These are phyloP conservation scores for Boletus eberwhitei DNA, from an alignment of 768 basidiomycete genomes.

Conservation along the genomic window DNA sequence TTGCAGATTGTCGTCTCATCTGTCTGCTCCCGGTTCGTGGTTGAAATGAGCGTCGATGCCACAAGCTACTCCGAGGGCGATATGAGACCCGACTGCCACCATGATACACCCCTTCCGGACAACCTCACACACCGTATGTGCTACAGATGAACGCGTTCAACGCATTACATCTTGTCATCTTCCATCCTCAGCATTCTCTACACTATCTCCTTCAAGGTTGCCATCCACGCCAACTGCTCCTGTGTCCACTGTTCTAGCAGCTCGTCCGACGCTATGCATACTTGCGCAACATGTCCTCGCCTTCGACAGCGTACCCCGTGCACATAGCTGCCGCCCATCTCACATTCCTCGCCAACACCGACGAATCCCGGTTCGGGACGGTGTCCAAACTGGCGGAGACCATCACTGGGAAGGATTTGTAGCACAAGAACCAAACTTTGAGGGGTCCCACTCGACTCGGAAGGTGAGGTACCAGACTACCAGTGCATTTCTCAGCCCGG, in stretches of 20 bases:
- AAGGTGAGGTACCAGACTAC: constrained; percentile 9
- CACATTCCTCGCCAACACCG: constrained; percentile 1
- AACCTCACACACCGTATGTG: no score
- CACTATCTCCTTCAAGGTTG: background rate
- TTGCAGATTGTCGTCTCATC: no score
- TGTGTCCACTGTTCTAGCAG: constrained; percentile 13
- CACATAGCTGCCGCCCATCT: constrained; percentile 26
- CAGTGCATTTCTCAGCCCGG: background rate
- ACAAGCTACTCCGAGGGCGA: no score
- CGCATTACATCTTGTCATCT: no score
- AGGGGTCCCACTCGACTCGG: background rate
- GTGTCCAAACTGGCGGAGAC: constrained; percentile 29
- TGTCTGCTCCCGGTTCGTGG: no score
- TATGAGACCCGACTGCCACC: no score
- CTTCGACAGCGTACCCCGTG: constrained; percentile 25
- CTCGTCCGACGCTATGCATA: constrained; percentile 18
- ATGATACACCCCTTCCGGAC: no score
- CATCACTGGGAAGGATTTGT: constrained; percentile 30
- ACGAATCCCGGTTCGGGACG: background rate
- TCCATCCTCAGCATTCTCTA: no score
- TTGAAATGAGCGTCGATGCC: no score
- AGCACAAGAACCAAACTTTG: constrained; percentile 26
- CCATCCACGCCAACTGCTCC: constrained; percentile 19
- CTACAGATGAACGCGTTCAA: no score
- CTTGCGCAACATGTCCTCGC: constrained; percentile 11